These are phyloP conservation scores for Rasamsonia emersonii DNA, from an alignment of 2,329 filamentous ascomycete genomes.

Conservation along the genomic window DNA sequence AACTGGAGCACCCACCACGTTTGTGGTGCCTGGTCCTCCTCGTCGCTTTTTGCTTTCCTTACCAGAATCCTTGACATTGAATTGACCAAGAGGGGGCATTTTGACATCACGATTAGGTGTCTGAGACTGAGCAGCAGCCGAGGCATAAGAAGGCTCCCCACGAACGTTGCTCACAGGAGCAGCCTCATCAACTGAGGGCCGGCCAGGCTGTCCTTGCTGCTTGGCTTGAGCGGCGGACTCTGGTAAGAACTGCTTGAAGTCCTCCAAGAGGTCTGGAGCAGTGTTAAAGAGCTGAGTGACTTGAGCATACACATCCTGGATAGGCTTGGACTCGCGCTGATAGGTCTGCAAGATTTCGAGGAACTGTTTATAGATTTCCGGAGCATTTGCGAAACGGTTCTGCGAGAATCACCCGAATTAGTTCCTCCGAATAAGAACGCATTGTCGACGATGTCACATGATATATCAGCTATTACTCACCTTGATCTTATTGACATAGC, in stretches of 20 bases:
- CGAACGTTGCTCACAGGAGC: conserved; percentile 58
- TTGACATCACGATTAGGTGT: conserved; percentile 49
- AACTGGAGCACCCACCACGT: conserved; percentile 23
- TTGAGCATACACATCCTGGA: conserved; percentile 95
- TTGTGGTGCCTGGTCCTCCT: conserved; percentile 42
- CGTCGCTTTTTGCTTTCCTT: conserved; percentile 89
- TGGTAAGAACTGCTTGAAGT: conserved; percentile 97
- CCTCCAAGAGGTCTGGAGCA: conserved; percentile 88
- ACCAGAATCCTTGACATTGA: conserved; percentile 72
- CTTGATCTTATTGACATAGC: conserved; percentile 99
- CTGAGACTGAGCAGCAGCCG: conserved; percentile 38
- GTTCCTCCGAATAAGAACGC: neutral
- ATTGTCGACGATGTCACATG: conserved; percentile 1
- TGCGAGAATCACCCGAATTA: conserved; percentile 28
- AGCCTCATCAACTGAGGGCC: conserved; percentile 60
- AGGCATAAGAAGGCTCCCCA: conserved; percentile 41
- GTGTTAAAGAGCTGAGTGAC: conserved; percentile 90
- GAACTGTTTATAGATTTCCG: conserved; percentile 99
- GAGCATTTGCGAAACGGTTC: conserved; percentile 94
- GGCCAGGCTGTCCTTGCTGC: conserved; percentile 47
- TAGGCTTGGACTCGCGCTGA: conserved; percentile 94
- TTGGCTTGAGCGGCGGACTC: conserved; percentile 71
- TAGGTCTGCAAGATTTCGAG: conserved; percentile 97
- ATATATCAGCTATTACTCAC: conserved; percentile 53
- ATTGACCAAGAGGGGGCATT: conserved; percentile 91